Base-by-base conservation (phyloP, 2,329 filamentous ascomycete genomes). In the Hypoxylon sp. region DNA sequence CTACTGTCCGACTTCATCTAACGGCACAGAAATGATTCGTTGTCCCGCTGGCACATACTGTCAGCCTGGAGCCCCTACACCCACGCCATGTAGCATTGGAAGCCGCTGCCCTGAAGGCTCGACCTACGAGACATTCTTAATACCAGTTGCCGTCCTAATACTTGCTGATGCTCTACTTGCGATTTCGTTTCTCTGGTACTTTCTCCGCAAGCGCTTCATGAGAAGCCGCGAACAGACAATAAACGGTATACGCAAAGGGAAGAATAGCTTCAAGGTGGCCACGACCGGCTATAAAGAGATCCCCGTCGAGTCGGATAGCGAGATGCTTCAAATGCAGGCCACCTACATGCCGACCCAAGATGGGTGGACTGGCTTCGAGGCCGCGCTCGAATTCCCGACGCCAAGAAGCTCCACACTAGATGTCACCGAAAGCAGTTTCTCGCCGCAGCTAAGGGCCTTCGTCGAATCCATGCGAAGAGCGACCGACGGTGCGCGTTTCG, bases 41-140 rank as follows among this genome's bases (percentile, higher is more conserved):
- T 88, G 86, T 57, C 85, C 84, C 0, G 66, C 77, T 8, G 85
- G 85, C 24, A 79, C 79, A 2, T 88, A 85, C 69, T 88, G 86
- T 66, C 85, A 85, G 31, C 80, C 81, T 0, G 86, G 86, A 5
- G 81, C 84, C 3, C 74, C 81, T 1, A 76, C 80, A 5, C 84
- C 86, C 1, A 84, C 82, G 2, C 82, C 83, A 10, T 88, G 86
- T 66, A 75, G 75, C 14, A 54, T 78, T 2, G 84, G 83, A 0
- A 85, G 85, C 33, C 69, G 74, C 3, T 88, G 86, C 63, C 83
- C 82, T 0, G 80, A 79, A 52, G 82, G 81, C 1, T 82, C 84
- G 3, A 71, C 74, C 1, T 80, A 75, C 50, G 79, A 87, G 61
- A 76, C 81, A 5, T 81, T 80, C 51, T 70, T 84, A 13, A 75